Evolutionary conservation across 345 rosid genomes (phyloP), one percentile per base, ranked within the genome.

Genomic region (Xanthoceras sorbifolium): DNA sequence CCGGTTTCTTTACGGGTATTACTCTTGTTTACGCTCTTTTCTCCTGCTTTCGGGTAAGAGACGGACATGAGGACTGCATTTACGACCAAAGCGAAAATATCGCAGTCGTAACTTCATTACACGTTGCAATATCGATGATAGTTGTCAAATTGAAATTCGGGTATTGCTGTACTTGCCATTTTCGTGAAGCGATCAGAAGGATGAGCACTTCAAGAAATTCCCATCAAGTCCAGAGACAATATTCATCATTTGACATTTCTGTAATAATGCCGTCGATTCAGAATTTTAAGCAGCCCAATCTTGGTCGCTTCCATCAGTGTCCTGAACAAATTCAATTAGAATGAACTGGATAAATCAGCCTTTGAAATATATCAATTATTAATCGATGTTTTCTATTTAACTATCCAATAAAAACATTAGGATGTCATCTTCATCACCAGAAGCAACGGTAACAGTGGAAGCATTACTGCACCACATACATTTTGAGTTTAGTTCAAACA

Each of bases 211-310:
- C 11, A 46, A 46, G 20, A 44, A 32, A 70, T 50, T 29, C 62
- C 52, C 12, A 3, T 9, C 52, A 18, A 5, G 52, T 15, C 28
- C 42, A n/a, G 14, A 52, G 28, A 25, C 23, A 63, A 73, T 44
- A 73, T n/a, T 29, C 9, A 12, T 4, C 22, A n/a, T 52, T 44
- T 31, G 25, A 36, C 52, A 61, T 20, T 34, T 73, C 59, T 64
- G 34, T 46, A 18, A 9, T 25, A 23, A 20, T 50, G 15, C 50
- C 8, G 36, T 18, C 34, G 64, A 10, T 20, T n/a, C 26, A 28
- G 9, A 72, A 29, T 76, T 76, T 88, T 77, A 88, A 17, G 81
- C 82, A 77, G 72, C 77, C 91, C 91, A 88, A 63, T 85, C 90
- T 66, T 80, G 89, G 57, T 85, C 89, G 36, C 89, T 90, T 78